Evolutionary conservation across 116 monocot species (phyloP).

Genomic region (Papilionanthe hybrid): DNA sequence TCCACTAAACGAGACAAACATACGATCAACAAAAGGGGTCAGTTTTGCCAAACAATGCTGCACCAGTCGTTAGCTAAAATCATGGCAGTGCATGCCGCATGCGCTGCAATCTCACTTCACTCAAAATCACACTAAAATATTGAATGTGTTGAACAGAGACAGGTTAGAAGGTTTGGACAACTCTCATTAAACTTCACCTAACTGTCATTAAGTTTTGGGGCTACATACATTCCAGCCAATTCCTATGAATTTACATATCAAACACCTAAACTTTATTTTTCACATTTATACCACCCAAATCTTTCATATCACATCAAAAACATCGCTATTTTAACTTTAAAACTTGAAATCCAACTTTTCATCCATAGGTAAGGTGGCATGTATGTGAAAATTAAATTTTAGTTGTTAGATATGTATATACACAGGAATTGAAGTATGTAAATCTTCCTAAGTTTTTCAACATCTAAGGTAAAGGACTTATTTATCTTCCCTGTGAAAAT

Average conservation of each 20-base stretch:
- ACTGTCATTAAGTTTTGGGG: background rate
- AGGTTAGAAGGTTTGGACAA: conserved; percentile 13
- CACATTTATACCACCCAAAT: too few species aligned
- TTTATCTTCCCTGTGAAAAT: background rate
- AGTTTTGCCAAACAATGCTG: conserved; percentile 80
- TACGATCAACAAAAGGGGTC: conserved; percentile 81
- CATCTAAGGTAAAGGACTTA: conserved; percentile 1
- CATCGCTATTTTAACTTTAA: too few species aligned
- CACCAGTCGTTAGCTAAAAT: conserved; percentile 74
- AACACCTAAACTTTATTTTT: too few species aligned
- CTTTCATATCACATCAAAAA: too few species aligned
- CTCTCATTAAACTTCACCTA: conserved; percentile 10
- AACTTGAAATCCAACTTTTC: too few species aligned
- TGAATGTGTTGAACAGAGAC: conserved; percentile 26
- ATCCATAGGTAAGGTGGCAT: too few species aligned
- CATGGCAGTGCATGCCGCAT: conserved; percentile 52
- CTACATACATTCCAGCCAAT: background rate
- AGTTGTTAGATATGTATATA: too few species aligned
- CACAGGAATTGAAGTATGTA: too few species aligned
- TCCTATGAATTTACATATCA: too few species aligned
- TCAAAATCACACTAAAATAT: conserved; percentile 44
- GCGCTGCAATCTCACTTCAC: conserved; percentile 43
- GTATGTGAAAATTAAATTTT: too few species aligned
- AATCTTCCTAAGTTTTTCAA: too few species aligned
- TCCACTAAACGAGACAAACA: conserved; percentile 98